phyloP scores from a whole-genome alignment of 345 rosid genomes.

The Eucalyptus cloeziana region DNA sequence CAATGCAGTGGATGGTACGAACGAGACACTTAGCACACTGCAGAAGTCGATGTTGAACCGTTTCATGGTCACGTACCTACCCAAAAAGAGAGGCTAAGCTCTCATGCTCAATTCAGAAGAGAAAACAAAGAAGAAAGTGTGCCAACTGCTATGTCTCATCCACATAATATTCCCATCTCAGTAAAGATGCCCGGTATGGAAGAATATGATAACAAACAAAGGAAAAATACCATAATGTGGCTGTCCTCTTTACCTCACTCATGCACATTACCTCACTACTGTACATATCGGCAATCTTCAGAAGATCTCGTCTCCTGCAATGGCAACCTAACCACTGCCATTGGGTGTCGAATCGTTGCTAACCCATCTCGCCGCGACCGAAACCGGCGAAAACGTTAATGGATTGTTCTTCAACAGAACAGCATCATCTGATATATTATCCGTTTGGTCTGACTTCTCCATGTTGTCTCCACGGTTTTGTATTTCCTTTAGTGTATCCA shows the following conservation, averaged over 20 bases:
- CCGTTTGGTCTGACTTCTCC: conserved; percentile 3
- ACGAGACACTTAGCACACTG: neutral
- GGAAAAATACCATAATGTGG: neutral
- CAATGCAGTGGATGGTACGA: neutral
- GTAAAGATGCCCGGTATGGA: neutral
- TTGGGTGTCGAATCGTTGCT: conserved; percentile 22
- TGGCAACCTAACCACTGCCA: conserved; percentile 2
- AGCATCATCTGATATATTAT: conserved; percentile 14
- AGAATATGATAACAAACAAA: neutral
- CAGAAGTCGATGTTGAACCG: neutral
- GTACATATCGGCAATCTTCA: neutral
- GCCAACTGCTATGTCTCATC: neutral
- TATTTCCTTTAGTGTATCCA: conserved; percentile 28
- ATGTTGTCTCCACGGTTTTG: conserved; percentile 6
- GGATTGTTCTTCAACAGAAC: conserved; percentile 27
- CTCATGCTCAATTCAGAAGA: neutral
- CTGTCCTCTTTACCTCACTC: neutral
- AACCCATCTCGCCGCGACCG: conserved; percentile 36
- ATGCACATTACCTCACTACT: neutral
- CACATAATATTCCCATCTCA: neutral
- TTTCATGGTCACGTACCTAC: neutral
- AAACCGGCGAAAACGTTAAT: conserved; percentile 27
- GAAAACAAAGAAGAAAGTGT: neutral
- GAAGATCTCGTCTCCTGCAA: neutral
- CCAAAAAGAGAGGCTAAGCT: neutral